Base-by-base conservation (phyloP, 306 rosid genomes). In the Glycine tomentella region DNA sequence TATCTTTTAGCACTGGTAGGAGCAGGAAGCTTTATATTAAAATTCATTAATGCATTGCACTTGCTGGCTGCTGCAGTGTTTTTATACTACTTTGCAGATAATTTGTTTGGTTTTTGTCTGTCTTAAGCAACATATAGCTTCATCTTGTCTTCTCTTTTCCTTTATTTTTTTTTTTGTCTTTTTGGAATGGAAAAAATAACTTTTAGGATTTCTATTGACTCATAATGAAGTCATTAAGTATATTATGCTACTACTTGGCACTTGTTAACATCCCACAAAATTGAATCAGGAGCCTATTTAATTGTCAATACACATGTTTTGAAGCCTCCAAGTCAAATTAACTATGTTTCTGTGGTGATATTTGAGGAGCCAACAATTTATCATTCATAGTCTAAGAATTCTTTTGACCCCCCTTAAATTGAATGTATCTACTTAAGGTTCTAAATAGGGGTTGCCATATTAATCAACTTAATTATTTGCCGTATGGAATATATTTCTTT, bases 1-100 rank as follows among this genome's bases (percentile, higher is more conserved):
- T 95, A 71, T 88, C 99, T 79, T 95, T 93, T 80, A 78, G 97
- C 85, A 90, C 98, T 45, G 98, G 99, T 95, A 83, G 52, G 82
- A 45, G 25, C 16, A 7, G 2, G 31, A 51, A 56, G 12, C 31
- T 25, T 57, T 49, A 66, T 44, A 15, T 25, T 40, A 4, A 8
- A 11, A 25, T 72, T 65, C 3, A 34, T 72, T 11, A 40, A 53
- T 38, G 53, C 44, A 44, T 59, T 78, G n/a, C 31, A 25, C 2
- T 25, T 25, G 31, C 31, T 25, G 31, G 31, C 2, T 25, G 31
- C 31, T 25, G 31, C 31, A 25, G 31, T 25, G 1, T 25, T 25
- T 25, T 25, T 1, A 25, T 25, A 25, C 31, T 25, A 25, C 31
- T 25, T 25, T 92, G 99, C 50, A 14, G 53, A 16, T 5, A 34